Percentiles rank a stretch among this genome's conserved stretches.
phyloP scores from a whole-genome alignment of 495 filamentous ascomycete species.

The Letharia lupina region DNA sequence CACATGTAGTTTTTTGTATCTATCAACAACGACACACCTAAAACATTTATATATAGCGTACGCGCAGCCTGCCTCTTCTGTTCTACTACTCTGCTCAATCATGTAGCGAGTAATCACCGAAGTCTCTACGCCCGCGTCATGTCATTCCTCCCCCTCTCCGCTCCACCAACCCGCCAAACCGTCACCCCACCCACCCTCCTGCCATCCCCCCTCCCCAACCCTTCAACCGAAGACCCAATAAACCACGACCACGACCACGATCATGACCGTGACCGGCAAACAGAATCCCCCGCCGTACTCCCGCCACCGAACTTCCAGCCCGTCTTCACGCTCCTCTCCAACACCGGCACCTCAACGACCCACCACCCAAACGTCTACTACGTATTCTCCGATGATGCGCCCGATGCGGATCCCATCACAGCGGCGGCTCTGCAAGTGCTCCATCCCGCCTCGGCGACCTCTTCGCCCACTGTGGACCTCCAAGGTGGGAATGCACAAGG shows the following conservation, averaged over 20 bases:
- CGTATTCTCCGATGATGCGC: conserved; percentile 74
- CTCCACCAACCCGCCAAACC: conserved; percentile 5
- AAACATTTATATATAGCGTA: neutral
- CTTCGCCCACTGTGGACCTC: neutral
- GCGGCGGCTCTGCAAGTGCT: conserved; percentile 41
- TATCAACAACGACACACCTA: neutral
- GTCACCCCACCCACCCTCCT: conserved; percentile 17
- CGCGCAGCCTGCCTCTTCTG: neutral
- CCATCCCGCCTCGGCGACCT: conserved; percentile 16
- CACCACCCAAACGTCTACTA: conserved; percentile 82
- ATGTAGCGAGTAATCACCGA: conserved; percentile 2
- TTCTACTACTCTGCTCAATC: neutral
- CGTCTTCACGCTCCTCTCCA: conserved; percentile 49
- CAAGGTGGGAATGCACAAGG: neutral
- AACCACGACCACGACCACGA: conserved; percentile 19
- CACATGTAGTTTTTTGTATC: neutral
- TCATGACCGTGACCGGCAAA: conserved; percentile 14
- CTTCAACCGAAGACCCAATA: conserved; percentile 26
- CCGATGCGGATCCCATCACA: conserved; percentile 53
- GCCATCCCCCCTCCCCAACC: conserved; percentile 5
- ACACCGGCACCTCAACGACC: conserved; percentile 40
- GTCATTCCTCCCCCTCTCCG: conserved; percentile 11
- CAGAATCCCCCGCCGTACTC: conserved; percentile 21
- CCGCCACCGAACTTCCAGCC: conserved; percentile 33
- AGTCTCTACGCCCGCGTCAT: neutral